Percentiles rank a stretch among this genome's conserved stretches.
phyloP scores from a whole-genome alignment of 2,329 filamentous ascomycete species.

The Fusarium begoniae region DNA sequence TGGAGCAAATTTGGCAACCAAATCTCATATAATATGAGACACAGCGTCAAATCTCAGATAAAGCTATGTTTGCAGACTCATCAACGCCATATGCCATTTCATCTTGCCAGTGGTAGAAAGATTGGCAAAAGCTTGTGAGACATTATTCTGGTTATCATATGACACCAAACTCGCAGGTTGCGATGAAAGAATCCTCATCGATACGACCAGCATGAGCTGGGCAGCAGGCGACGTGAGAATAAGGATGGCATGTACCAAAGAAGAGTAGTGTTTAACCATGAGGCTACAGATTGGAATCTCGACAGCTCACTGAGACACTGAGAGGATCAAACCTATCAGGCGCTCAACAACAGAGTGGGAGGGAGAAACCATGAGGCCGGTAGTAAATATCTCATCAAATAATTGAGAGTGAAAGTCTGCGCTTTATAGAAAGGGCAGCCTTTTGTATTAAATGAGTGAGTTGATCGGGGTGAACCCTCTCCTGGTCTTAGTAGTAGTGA shows the following conservation, averaged over 20 bases:
- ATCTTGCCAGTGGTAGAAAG: neutral
- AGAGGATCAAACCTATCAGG: neutral
- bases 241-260: neutral
- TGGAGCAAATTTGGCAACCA: rapidly evolving
- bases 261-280: rapidly evolving
- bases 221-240: rapidly evolving
- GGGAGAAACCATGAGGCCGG: neutral
- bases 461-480: too few relatives aligned
- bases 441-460: neutral
- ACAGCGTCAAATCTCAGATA: neutral
- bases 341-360: rapidly evolving
- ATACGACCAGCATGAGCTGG: rapidly evolving
- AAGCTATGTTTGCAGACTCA: neutral
- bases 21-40: neutral
- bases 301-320: neutral
- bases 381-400: neutral
- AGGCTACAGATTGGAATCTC: rapidly evolving
- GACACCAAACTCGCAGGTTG: neutral
- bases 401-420: neutral
- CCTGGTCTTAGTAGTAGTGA: too few relatives aligned
- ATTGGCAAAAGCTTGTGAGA: neutral
- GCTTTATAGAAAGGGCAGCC: neutral
- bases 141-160: rapidly evolving
- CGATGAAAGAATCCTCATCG: neutral
- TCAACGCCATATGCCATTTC: too few relatives aligned